Percentiles rank a stretch among this genome's conserved stretches.
phyloP scores from a whole-genome alignment of 148 eudicot genomes.

The Camellia lanceoleosa region DNA sequence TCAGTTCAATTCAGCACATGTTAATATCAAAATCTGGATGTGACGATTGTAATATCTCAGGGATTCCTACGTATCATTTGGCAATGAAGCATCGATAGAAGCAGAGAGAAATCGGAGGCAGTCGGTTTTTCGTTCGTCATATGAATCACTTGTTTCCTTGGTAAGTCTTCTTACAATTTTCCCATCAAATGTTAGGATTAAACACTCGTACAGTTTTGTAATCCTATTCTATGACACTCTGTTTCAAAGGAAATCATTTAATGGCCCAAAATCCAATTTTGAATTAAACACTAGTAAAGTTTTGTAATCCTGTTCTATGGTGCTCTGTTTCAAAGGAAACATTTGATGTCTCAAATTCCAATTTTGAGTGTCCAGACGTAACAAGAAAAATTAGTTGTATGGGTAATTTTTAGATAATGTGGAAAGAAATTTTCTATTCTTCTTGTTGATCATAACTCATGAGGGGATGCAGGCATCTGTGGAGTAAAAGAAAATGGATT shows the following conservation, averaged over 20 bases:
- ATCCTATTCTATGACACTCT: not conserved
- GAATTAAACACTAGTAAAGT: not conserved
- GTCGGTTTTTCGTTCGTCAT: constrained; percentile 70
- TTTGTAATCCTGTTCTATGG: not conserved
- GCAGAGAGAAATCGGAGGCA: constrained; percentile 79
- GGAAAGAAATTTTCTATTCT: not conserved
- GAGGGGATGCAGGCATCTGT: not conserved
- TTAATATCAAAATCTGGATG: constrained; percentile 9
- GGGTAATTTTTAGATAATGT: not conserved
- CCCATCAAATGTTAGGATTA: constrained; percentile 6
- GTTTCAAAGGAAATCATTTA: not conserved
- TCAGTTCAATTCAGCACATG: not conserved
- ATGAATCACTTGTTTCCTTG: constrained; percentile 93
- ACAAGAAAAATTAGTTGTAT: not conserved
- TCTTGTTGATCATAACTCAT: not conserved
- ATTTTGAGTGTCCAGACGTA: not conserved
- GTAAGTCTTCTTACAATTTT: constrained; percentile 42
- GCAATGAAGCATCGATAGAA: constrained; percentile 65
- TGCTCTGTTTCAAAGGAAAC: not conserved
- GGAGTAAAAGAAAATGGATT: not conserved
- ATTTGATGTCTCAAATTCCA: not conserved
- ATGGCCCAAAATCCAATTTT: not conserved
- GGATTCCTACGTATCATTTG: constrained; percentile 55
- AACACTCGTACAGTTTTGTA: not conserved
- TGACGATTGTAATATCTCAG: constrained; percentile 35